Conservation (phyloP, 768 basidiomycete genomes). For the Gymnopilus junonius region DNA sequence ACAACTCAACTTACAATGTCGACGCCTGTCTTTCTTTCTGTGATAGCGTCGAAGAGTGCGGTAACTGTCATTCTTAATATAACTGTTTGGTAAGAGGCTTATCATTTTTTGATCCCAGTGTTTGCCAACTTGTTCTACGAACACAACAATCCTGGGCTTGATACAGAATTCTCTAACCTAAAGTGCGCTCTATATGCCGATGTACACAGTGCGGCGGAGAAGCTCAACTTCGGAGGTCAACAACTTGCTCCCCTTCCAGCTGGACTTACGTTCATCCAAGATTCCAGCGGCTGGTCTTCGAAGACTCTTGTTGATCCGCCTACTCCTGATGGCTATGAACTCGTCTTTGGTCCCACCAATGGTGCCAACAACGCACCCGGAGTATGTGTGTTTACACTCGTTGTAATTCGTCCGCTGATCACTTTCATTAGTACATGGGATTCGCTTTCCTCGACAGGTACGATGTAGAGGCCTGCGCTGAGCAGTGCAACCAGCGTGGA, state of each 20-base stretch:
- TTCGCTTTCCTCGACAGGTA: conserved; percentile 53
- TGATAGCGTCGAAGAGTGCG: conserved; percentile 40
- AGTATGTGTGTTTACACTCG: conserved; percentile 28
- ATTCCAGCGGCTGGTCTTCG: conserved; percentile 45
- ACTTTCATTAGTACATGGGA: conserved; percentile 48
- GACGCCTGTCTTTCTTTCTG: conserved; percentile 47
- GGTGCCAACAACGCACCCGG: conserved; percentile 53
- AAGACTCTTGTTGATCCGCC: conserved; percentile 42
- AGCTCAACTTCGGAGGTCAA: conserved; percentile 49
- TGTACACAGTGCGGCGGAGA: conserved; percentile 45
- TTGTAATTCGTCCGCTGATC: not conserved
- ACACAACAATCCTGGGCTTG: conserved; percentile 46
- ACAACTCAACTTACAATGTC: conserved; percentile 49
- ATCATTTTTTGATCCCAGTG: conserved; percentile 30
- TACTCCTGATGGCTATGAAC: conserved; percentile 47
- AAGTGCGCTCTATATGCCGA: conserved; percentile 53
- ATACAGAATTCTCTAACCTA: conserved; percentile 46
- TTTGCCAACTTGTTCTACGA: conserved; percentile 57
- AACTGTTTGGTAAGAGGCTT: not conserved
- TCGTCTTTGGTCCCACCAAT: conserved; percentile 47
- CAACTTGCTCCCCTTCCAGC: conserved; percentile 38
- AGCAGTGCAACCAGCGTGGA: conserved; percentile 46
- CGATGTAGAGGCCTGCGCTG: conserved; percentile 49
- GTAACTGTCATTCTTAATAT: conserved; percentile 34
- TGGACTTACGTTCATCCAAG: conserved; percentile 45